Percentiles rank a stretch among this genome's conserved stretches.
Conservation (phyloP, 2,329 filamentous ascomycete species). For the Epichloe hybrida region DNA sequence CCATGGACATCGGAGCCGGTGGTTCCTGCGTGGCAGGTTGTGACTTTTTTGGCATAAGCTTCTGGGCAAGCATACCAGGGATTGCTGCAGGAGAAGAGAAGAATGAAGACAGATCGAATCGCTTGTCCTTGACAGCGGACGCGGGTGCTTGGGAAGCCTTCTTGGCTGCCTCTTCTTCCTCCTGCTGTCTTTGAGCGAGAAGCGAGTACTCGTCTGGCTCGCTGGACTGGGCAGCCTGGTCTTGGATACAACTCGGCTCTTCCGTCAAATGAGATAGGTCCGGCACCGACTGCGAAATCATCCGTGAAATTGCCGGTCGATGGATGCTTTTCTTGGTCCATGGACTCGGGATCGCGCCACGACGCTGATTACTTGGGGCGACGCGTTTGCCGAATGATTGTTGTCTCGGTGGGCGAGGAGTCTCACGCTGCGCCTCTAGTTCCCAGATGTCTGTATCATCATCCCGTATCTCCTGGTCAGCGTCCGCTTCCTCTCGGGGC, state of each 20-base stretch:
- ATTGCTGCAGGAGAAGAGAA: constrained; percentile 41
- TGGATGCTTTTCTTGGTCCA: constrained; percentile 21
- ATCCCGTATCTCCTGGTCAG: constrained; percentile 13
- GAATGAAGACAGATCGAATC: constrained; percentile 38
- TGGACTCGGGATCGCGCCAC: constrained; percentile 22
- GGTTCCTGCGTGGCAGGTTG: constrained; percentile 2
- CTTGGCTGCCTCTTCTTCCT: constrained; percentile 8
- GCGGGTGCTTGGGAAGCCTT: constrained; percentile 7
- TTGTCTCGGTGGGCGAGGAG: constrained; percentile 20
- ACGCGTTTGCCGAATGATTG: constrained; percentile 17
- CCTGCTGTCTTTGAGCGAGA: constrained; percentile 20
- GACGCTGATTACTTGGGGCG: constrained; percentile 10
- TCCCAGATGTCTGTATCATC: constrained; percentile 45
- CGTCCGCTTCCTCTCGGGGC: background rate
- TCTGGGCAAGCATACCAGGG: constrained; percentile 20
- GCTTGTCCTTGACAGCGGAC: constrained; percentile 16
- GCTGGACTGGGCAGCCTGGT: constrained; percentile 8
- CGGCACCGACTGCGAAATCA: constrained; percentile 6
- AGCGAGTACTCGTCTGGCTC: constrained; percentile 31
- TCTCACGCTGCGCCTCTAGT: constrained; percentile 37
- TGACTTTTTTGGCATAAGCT: constrained; percentile 16
- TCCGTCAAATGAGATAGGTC: constrained; percentile 6
- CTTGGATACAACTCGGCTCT: constrained; percentile 4
- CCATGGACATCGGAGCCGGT: constrained; percentile 2
- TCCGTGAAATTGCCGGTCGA: background rate